Evolutionary conservation across 2,329 filamentous ascomycete species (phyloP), one percentile per base, ranked within the genome.

Genomic region (Teratosphaeria viscida): DNA sequence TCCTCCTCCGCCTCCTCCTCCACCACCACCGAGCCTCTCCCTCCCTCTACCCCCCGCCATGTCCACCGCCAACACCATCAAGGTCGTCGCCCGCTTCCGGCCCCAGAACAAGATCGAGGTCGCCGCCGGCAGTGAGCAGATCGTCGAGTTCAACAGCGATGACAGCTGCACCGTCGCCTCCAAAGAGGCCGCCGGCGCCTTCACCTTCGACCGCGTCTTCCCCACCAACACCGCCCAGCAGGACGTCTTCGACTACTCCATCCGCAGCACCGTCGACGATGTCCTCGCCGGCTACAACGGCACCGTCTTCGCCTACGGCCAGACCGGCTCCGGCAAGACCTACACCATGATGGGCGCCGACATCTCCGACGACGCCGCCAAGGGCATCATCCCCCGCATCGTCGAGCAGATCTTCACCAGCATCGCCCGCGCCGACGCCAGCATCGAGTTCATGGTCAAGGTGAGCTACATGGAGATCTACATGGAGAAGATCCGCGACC

Each of bases 401-500:
- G 88, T 96, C 67, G 90, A 97, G 77, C 92, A 97, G 78, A 96
- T 97, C 73, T 97, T 97, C 74, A 87, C 89, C 68, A 95, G 89
- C 76, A 97, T 97, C 74, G 82, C 96, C 77, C 85, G 89, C 26
- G 96, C 91, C 68, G 90, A 92, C 52, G 86, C 86, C 69, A 95
- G 90, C 66, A 96, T 97, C 73, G 94, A 97, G 76, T 97, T 97
- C 76, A 97, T 92, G n/a, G 92, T 99, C 57, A 86, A 92, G 59
- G 92, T 97, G 71, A 96, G 91, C 75, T 97, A 97, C 77, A 96
- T 99, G 92, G 94, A 99, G 77, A 97, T 99, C 65, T 99, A 99
- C 80, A 99, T 97, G 94, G 94, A 99, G 78, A 86, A 89, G 67
- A 97, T 99, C 74, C 85, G 92, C 70, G 94, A 99, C 84, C 77